Percentiles rank a stretch among this genome's conserved stretches.
These are phyloP conservation scores for Clavaria fumosa DNA, from an alignment of 768 basidiomycete species.

Conservation along the genomic window DNA sequence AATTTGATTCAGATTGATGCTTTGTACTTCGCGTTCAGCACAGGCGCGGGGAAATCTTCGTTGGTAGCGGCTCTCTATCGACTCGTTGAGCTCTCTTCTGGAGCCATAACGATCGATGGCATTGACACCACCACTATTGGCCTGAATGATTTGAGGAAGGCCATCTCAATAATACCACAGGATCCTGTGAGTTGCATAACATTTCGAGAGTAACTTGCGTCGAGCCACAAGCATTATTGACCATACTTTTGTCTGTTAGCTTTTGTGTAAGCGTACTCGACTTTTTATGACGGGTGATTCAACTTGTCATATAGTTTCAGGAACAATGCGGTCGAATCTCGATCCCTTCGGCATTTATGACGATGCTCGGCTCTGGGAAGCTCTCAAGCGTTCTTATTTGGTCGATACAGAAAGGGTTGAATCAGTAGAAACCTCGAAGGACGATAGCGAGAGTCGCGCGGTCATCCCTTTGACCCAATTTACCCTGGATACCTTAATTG, in stretches of 20 bases:
- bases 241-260: no score
- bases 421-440: constrained; percentile 15
- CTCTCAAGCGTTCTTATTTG: constrained; percentile 71
- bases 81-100: constrained; percentile 64
- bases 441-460: constrained; percentile 24
- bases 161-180: constrained; percentile 71
- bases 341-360: constrained; percentile 78
- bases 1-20: no score
- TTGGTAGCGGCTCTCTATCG: constrained; percentile 83
- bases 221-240: no score
- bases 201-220: no score
- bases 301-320: constrained; percentile 44
- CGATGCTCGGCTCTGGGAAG: constrained; percentile 77
- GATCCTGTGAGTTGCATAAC: constrained; percentile 48
- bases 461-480: constrained; percentile 45
- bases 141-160: constrained; percentile 50
- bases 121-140: constrained; percentile 77
- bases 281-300: constrained; percentile 5
- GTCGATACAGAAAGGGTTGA: constrained; percentile 34
- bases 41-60: constrained; percentile 81
- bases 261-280: no score
- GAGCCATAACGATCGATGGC: constrained; percentile 65
- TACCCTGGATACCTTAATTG: constrained; percentile 68
- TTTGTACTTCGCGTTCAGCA: constrained; percentile 28
- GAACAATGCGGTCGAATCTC: constrained; percentile 72